These are phyloP conservation scores for Fusarium dimerum DNA, from an alignment of 2,329 filamentous ascomycete species.

Conservation along the genomic window DNA sequence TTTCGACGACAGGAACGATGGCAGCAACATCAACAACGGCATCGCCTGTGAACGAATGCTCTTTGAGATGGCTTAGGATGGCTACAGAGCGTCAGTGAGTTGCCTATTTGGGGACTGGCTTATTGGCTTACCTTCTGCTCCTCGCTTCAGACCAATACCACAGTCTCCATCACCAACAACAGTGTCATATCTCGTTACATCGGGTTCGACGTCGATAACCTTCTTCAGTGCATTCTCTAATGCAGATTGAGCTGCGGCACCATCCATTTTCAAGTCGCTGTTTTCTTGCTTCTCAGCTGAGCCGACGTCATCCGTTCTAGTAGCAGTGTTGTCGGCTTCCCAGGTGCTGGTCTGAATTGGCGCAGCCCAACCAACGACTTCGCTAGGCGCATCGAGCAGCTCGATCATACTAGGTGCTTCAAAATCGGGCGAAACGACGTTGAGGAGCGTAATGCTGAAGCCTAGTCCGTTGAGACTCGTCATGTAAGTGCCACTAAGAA, in stretches of 20 bases:
- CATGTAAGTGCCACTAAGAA: constrained; percentile 74
- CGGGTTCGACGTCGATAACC: constrained; percentile 67
- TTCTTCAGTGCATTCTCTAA: constrained; percentile 60
- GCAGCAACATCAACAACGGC: constrained; percentile 52
- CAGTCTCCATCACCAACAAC: constrained; percentile 91
- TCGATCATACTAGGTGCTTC: constrained; percentile 64
- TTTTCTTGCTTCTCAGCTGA: constrained; percentile 37
- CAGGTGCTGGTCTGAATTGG: constrained; percentile 65
- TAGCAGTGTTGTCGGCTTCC: constrained; percentile 55
- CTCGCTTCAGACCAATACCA: constrained; percentile 81
- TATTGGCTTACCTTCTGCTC: constrained; percentile 66
- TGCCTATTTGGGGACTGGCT: background rate
- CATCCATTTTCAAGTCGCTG: constrained; percentile 56
- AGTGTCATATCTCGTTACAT: constrained; percentile 74
- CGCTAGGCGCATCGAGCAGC: constrained; percentile 68
- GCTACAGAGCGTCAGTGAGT: constrained; percentile 39
- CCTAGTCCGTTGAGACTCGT: constrained; percentile 76
- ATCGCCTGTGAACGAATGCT: constrained; percentile 50
- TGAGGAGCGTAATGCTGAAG: constrained; percentile 72
- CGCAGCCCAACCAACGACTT: constrained; percentile 70
- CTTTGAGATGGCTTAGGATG: constrained; percentile 50
- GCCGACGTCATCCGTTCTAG: constrained; percentile 41
- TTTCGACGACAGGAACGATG: constrained; percentile 58
- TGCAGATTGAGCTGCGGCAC: constrained; percentile 47
- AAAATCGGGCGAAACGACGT: constrained; percentile 60